Evolutionary conservation across 495 filamentous ascomycete species (phyloP), one percentile per base, ranked within the genome.

Genomic region (Aspergillus heteromorphus): DNA sequence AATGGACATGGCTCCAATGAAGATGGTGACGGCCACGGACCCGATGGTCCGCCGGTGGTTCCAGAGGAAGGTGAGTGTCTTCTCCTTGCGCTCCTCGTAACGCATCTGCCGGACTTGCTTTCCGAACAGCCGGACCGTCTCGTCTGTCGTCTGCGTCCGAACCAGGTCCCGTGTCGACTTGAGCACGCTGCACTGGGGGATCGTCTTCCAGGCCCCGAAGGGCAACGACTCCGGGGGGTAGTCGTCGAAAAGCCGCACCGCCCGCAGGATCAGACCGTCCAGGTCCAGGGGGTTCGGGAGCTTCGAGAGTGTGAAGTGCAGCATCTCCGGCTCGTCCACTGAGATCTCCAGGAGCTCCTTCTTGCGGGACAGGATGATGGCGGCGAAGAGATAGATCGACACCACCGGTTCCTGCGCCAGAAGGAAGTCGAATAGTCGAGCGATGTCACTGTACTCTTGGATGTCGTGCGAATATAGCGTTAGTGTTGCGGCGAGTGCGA

Each of bases 401-500:
- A 96, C 89, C 31, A 87, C 86, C 7, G 92, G 87, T 66, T 92
- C 91, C 49, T 80, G 79, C 5, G 95, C 90, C 11, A 98, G 73
- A 8, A 98, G 73, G 50, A 89, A 91, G 70, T 98, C 93, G 65
- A 96, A 98, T 0, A 98, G 74, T 20, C 93, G 81, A 11, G 92
- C 80, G 63, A 90, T 96, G 56, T 89, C 86, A 55, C 83, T 83
- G 66, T 95, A 96, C 43, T 86, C 87, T 68, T 92, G 83, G 53
- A 98, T 91, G 64, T 96, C 90, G 68, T 98, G 93, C 25, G 93
- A 91, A 69, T 97, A 98, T 64, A 98, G 81, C 16, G 93, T 98
- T 21, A 98, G 76, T 0, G 90, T 95, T 23, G 92, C 90, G 6
- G 87, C 81, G 14, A 97, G 77, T 6, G 95, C 95, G 69, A 96